Conservation (phyloP, 345 rosid species). For the Ceriops tagal region DNA sequence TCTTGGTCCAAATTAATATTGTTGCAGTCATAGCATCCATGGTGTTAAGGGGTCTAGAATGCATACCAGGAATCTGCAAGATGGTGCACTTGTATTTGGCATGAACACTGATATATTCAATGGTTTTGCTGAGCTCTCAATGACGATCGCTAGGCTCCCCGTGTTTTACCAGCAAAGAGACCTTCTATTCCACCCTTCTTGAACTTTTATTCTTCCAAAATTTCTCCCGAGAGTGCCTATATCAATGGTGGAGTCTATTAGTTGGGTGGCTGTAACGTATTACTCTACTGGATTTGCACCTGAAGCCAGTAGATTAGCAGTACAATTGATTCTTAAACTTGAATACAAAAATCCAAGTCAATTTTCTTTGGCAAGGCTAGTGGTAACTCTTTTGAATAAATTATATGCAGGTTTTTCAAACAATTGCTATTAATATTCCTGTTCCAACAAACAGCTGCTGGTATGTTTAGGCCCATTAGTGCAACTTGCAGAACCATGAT, state of each 20-base stretch:
- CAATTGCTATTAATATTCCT: slow-evolving; percentile 56
- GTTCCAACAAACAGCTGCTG: slow-evolving; percentile 85
- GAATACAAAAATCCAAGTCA: too few species aligned
- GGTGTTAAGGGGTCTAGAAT: slow-evolving; percentile 53
- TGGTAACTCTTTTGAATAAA: not conserved
- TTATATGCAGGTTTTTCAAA: slow-evolving; percentile 71
- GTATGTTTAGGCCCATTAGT: slow-evolving; percentile 61
- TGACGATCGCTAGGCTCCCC: slow-evolving; percentile 68
- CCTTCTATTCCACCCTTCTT: slow-evolving; percentile 76
- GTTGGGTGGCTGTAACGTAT: slow-evolving; percentile 66
- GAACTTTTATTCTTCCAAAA: slow-evolving; percentile 78
- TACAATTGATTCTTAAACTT: not conserved
- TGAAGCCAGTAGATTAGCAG: slow-evolving; percentile 55
- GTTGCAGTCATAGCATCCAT: slow-evolving; percentile 56
- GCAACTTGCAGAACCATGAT: slow-evolving; percentile 75
- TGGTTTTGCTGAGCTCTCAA: slow-evolving; percentile 77
- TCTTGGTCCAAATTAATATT: slow-evolving; percentile 56
- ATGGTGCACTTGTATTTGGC: slow-evolving; percentile 57
- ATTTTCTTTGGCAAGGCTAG: too few species aligned
- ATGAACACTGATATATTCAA: slow-evolving; percentile 83
- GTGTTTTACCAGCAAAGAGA: slow-evolving; percentile 94
- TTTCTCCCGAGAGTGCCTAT: slow-evolving; percentile 63
- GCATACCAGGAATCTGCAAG: slow-evolving; percentile 51
- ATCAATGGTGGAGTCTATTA: slow-evolving; percentile 59
- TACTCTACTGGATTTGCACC: slow-evolving; percentile 71